Evolutionary conservation across 257 asterid species (phyloP).

Genomic region (Cruciata laevipes): DNA sequence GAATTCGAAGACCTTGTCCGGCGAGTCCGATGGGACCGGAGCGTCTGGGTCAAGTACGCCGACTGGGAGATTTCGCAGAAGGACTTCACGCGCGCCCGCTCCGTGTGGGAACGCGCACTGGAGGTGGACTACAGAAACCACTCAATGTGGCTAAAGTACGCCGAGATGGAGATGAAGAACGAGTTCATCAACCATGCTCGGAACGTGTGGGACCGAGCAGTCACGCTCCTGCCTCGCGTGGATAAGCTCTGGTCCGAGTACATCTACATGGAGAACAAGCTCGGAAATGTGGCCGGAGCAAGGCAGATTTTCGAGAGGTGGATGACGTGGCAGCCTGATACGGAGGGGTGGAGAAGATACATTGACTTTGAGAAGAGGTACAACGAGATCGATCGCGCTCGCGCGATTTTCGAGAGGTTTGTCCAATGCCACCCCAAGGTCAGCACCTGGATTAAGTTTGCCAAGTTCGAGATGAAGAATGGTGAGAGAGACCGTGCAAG

Average conservation of each 20-base stretch:
- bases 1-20: constrained; percentile 70
- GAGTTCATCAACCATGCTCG: constrained; percentile 67
- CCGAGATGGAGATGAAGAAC: constrained; percentile 85
- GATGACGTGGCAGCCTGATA: constrained; percentile 92
- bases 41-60: constrained; percentile 91
- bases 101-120: constrained; percentile 93
- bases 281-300: constrained; percentile 76
- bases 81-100: constrained; percentile 71
- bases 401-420: constrained; percentile 65
- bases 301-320: constrained; percentile 77
- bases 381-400: constrained; percentile 70
- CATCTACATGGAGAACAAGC: constrained; percentile 80
- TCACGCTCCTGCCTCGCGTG: constrained; percentile 61
- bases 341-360: constrained; percentile 78
- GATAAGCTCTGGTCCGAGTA: constrained; percentile 91
- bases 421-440: constrained; percentile 61
- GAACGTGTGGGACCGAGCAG: constrained; percentile 81
- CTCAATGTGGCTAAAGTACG: constrained; percentile 81
- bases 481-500: constrained; percentile 68
- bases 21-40: constrained; percentile 80
- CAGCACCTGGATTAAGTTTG: constrained; percentile 68
- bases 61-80: constrained; percentile 91
- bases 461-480: constrained; percentile 82
- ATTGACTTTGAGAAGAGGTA: constrained; percentile 78
- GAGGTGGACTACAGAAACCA: constrained; percentile 84